Evolutionary conservation across 1,139 yeast species (phyloP), one percentile per base, ranked within the genome.

Genomic region (Saccharomyces uvarum): DNA sequence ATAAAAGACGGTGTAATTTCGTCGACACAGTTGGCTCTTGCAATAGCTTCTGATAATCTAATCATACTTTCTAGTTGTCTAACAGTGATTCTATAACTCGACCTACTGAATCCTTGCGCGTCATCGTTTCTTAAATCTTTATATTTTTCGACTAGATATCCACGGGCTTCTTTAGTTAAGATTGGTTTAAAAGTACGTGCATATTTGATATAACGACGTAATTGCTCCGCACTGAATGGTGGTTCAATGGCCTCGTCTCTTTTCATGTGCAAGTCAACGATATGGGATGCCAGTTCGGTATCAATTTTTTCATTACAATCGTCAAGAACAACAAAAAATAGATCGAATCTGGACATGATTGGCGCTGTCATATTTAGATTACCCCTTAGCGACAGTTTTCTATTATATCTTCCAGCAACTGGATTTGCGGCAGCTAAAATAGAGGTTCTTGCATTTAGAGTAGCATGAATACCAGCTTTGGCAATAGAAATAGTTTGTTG

Each of bases 311-410:
- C 97, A 66, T 93, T 93, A 68, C 97, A 88, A 67, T 95, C 99
- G 73, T 93, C 99, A 61, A 93, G 77, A 53, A 93, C 86, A 38
- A 93, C 98, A 68, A 95, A 93, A 70, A 95, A 95, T 61, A 95
- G 75, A 73, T 93, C 99, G 69, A 93, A 93, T 75, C 99, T 85
- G 33, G 98, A 91, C 97, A 93, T 93, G 70, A 93, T 93, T 2
- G 99, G 99, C 1, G 98, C 98, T n/a, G 97, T 88, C 97, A 93
- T 90, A 67, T 87, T 86, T 67, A 95, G 79, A 68, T 93, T 93
- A 53, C 96, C 84, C 59, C 97, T 77, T 58, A 93, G 77, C 1
- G 96, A 88, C 51, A 84, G 71, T 67, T 88, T 90, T 58, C 97
- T 80, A 72, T 93, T 91, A 70, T 93, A 93, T 64, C 99, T 80